These are phyloP conservation scores for Atkinsonella texensis DNA, from an alignment of 2,329 filamentous ascomycete genomes.

Conservation along the genomic window DNA sequence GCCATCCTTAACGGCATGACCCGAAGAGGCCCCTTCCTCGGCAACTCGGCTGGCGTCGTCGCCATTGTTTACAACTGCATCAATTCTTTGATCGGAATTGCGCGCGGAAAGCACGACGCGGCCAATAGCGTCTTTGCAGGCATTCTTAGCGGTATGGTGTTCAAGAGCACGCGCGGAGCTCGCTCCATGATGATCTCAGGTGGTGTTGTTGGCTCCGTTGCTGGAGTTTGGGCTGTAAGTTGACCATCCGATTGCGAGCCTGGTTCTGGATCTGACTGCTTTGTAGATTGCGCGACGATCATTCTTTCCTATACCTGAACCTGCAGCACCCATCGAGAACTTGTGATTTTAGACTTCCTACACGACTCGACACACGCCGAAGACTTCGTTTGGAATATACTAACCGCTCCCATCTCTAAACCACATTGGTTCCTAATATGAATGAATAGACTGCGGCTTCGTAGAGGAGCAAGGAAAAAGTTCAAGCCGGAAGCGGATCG, in stretches of 20 bases:
- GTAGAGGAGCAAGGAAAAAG: constrained; percentile 7
- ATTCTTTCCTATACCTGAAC: constrained; percentile 28
- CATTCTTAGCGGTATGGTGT: constrained; percentile 79
- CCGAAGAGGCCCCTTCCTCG: constrained; percentile 82
- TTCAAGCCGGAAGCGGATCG: background rate
- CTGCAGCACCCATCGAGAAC: constrained; percentile 14
- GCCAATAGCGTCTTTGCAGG: constrained; percentile 82
- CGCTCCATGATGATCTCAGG: constrained; percentile 92
- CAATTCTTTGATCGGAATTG: constrained; percentile 71
- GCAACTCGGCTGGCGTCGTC: constrained; percentile 90
- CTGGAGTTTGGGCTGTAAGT: constrained; percentile 84
- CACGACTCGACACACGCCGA: constrained; percentile 8
- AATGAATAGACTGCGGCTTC: background rate
- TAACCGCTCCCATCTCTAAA: background rate
- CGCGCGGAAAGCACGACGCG: constrained; percentile 77
- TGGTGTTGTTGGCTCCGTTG: constrained; percentile 74
- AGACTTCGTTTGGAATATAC: constrained; percentile 33
- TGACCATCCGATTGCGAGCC: background rate
- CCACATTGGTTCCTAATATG: background rate
- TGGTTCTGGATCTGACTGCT: constrained; percentile 1
- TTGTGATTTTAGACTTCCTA: constrained; percentile 14
- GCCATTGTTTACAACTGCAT: constrained; percentile 93
- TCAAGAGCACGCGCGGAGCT: constrained; percentile 87
- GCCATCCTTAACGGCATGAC: constrained; percentile 91
- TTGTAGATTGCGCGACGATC: constrained; percentile 27